Conservation (phyloP, 2,329 filamentous ascomycete species). For the Trichophyton schoenleinii region DNA sequence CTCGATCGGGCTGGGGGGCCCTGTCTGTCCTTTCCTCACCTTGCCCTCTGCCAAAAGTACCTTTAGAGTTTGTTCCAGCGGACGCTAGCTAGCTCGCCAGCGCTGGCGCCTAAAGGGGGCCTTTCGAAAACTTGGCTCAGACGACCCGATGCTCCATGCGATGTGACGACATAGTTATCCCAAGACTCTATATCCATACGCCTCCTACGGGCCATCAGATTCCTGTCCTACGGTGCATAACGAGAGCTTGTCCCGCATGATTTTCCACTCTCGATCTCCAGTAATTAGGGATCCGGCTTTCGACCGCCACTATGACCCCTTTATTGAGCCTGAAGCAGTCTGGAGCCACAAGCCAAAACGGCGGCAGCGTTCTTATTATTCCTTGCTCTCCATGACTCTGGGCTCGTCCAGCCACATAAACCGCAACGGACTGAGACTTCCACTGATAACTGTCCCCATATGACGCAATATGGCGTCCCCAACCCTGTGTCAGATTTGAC, state of each 20-base stretch:
- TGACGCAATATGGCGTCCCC: neutral
- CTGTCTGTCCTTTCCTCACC: too few relatives aligned
- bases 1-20: neutral
- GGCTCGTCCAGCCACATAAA: neutral
- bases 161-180: neutral
- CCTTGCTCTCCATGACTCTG: neutral
- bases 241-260: neutral
- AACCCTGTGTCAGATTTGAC: neutral
- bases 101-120: neutral
- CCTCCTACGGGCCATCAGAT: neutral
- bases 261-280: neutral
- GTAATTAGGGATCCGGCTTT: neutral
- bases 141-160: conserved; percentile 1
- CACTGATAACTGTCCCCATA: neutral
- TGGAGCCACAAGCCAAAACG: neutral
- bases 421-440: neutral
- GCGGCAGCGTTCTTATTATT: neutral
- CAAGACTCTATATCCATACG: neutral
- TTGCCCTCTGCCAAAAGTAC: neutral
- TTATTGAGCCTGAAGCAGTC: neutral
- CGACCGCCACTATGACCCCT: neutral
- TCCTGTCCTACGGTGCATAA: neutral
- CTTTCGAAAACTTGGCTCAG: neutral
- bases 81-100: conserved; percentile 1
- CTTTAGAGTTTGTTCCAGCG: neutral